Conservation (phyloP, 1,284 basidiomycete species). For the Kwoniella shivajii region DNA sequence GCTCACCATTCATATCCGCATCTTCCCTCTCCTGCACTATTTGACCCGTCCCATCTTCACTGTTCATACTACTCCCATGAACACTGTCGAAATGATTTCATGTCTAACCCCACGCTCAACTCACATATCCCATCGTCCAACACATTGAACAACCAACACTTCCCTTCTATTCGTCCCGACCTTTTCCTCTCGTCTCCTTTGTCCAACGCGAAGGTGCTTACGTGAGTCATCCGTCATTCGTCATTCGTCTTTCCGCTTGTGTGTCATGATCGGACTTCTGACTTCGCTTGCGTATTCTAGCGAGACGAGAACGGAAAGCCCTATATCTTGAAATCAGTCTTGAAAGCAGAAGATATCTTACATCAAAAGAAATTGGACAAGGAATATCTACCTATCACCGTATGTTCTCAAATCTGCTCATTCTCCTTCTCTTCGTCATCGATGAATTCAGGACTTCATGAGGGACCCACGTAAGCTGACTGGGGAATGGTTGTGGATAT, state of each 20-base stretch:
- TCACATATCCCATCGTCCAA: too few relatives aligned
- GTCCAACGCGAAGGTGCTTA: constrained; percentile 31
- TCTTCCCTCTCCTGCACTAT: not conserved
- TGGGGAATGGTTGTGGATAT: not conserved
- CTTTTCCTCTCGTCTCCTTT: constrained; percentile 5
- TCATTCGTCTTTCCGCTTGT: not conserved
- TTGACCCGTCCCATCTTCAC: not conserved
- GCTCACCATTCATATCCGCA: not conserved
- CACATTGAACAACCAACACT: too few relatives aligned
- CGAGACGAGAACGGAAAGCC: constrained; percentile 94
- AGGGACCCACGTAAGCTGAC: not conserved
- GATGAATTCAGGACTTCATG: not conserved
- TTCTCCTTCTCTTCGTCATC: not conserved
- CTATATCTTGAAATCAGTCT: constrained; percentile 86
- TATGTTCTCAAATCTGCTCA: constrained; percentile 16
- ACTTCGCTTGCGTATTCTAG: constrained; percentile 58
- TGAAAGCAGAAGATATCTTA: constrained; percentile 69
- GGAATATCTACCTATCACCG: constrained; percentile 95
- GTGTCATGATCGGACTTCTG: not conserved
- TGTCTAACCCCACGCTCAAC: too few relatives aligned
- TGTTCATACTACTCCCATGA: not conserved
- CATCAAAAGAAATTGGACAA: constrained; percentile 77
- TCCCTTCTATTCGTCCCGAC: not conserved
- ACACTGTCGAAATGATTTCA: too few relatives aligned
- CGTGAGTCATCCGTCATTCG: constrained; percentile 23